These are phyloP conservation scores for Myochromella boudieri DNA, from an alignment of 768 basidiomycete species.

Conservation along the genomic window DNA sequence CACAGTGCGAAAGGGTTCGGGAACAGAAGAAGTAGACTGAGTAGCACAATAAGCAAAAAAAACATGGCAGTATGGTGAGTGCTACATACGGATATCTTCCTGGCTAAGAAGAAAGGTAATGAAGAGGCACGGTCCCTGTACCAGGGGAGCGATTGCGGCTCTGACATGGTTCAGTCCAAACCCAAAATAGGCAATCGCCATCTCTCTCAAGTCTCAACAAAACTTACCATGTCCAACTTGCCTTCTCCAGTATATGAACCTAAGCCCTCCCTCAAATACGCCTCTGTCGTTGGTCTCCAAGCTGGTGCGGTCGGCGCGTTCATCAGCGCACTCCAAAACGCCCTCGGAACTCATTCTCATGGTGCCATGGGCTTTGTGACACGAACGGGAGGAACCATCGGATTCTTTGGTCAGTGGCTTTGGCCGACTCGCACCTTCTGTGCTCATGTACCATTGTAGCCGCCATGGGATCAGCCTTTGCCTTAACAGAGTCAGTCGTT, in stretches of 20 bases:
- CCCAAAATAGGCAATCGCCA: conserved; percentile 32
- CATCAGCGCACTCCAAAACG: conserved; percentile 75
- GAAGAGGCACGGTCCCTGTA: conserved; percentile 31
- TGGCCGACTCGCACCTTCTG: background rate
- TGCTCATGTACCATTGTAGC: conserved; percentile 43
- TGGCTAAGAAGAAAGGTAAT: conserved; percentile 41
- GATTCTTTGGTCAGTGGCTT: conserved; percentile 77
- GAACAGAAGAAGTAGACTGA: conserved; percentile 27
- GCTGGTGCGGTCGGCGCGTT: conserved; percentile 65
- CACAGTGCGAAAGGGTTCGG: conserved; percentile 36
- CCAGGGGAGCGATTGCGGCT: conserved; percentile 27
- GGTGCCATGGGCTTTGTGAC: conserved; percentile 88
- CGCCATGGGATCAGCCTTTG: conserved; percentile 87
- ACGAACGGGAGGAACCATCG: conserved; percentile 86
- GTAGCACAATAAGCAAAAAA: conserved; percentile 1
- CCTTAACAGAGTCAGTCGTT: conserved; percentile 75
- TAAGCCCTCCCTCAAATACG: conserved; percentile 55
- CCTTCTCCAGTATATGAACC: conserved; percentile 37
- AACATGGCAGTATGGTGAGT: background rate
- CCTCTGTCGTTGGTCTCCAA: conserved; percentile 60
- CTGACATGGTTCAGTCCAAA: conserved; percentile 13
- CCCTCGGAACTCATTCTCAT: conserved; percentile 68
- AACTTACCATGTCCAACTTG: conserved; percentile 33
- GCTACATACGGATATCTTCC: conserved; percentile 44
- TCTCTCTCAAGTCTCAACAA: conserved; percentile 18